Base-by-base conservation (phyloP, 805 yeast genomes). In the Wickerhamiella hasegawae region DNA sequence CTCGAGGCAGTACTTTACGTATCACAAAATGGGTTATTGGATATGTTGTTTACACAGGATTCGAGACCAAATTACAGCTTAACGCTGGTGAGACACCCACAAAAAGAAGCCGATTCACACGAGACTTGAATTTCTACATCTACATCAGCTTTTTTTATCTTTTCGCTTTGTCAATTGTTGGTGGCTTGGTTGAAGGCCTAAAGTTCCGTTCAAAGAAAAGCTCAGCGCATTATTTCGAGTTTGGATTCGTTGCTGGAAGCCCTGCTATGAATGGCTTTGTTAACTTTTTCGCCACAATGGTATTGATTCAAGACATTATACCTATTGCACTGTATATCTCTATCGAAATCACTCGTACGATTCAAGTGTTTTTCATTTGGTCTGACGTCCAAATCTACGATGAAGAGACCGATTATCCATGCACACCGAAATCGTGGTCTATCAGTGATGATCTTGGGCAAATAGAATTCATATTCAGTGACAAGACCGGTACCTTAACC, bases 401-500 rank as follows among this genome's bases (percentile, higher is more conserved):
- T 45, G 73, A 65, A 31, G 67, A 59, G 33, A 58, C 77, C 32
- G 84, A 80, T 54, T 76, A 71, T 48, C 85, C 87, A 0, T 80
- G 92, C 55, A 69, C 76, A 0, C 87, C 92, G 3, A 79, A 79
- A 47, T 68, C 85, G 0, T 79, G 92, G 92, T 75, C 74, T 48
- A 79, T 79, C 33, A 77, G 87, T 5, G 92, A 79, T 55, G 92
- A 79, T 51, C 60, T 79, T 46, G 92, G 92, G 15, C 92, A 80
- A 53, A 74, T 79, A 44, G 92, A 79, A 55, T 79, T 79, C 50
- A 67, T 79, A 23, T 79, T 79, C 55, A 73, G 83, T 47, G 92
- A 79, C 59, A 79, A 79, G 55, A 79, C 92, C 0, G 92, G 92
- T 28, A 79, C 92, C 0, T 61, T 79, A 47, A 79, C 92, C 4